Evolutionary conservation across 2,329 filamentous ascomycete genomes (phyloP).

Genomic region (Ceratocystis harringtonii): DNA sequence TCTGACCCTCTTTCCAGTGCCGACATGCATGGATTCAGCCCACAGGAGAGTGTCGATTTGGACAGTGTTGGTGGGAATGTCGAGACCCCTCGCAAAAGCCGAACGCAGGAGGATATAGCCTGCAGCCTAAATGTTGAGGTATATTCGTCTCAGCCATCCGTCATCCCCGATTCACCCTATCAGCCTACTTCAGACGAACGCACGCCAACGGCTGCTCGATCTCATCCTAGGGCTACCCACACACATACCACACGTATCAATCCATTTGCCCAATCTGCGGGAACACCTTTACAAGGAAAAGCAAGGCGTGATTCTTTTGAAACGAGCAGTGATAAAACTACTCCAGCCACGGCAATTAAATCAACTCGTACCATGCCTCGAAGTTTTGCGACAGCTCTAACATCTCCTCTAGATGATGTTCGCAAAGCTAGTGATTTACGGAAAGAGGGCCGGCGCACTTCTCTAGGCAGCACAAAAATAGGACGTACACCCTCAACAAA

Average conservation of each 20-base stretch:
- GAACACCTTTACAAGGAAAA: neutral
- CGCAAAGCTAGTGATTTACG: neutral
- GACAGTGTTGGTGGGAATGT: slow-evolving; percentile 3
- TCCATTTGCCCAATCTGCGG: neutral
- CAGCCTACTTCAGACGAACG: neutral
- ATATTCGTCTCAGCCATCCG: slow-evolving; percentile 8
- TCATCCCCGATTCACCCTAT: slow-evolving; percentile 14
- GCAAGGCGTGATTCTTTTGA: neutral
- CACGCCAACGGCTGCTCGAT: neutral
- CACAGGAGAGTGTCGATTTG: slow-evolving; percentile 9
- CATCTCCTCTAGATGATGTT: neutral
- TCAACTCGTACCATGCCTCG: neutral
- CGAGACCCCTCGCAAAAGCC: slow-evolving; percentile 4
- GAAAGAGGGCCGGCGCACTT: neutral
- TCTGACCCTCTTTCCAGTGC: neutral
- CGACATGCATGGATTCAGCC: slow-evolving; percentile 6
- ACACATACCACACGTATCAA: neutral
- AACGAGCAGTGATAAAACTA: neutral
- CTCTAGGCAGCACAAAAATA: neutral
- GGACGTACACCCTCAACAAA: neutral
- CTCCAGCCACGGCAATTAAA: neutral
- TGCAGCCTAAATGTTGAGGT: slow-evolving; percentile 13
- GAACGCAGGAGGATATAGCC: neutral
- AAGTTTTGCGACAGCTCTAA: neutral
- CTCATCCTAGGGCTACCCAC: neutral